Evolutionary conservation across 768 basidiomycete genomes (phyloP).

Genomic region (Crassisporium funariophilum): DNA sequence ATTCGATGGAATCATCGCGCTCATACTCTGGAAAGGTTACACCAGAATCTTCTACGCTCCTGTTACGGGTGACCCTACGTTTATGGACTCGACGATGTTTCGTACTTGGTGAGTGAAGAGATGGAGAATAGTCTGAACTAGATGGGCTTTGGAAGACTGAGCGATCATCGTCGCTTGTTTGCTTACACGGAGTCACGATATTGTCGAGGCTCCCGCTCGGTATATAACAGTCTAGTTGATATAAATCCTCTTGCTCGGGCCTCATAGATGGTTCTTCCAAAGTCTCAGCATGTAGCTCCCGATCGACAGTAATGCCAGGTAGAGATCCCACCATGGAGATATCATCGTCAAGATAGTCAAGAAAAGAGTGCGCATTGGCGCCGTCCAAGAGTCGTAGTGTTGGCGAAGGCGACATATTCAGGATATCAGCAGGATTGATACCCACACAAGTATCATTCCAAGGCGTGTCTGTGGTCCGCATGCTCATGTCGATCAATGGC

Average conservation of each 20-base stretch:
- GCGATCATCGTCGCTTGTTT: constrained; percentile 31
- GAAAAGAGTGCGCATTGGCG: constrained; percentile 3
- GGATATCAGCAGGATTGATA: constrained; percentile 35
- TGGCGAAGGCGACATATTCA: constrained; percentile 18
- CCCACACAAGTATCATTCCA: constrained; percentile 21
- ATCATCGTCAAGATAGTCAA: constrained; percentile 5
- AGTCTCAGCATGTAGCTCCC: too few relatives aligned
- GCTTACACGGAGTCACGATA: too few relatives aligned
- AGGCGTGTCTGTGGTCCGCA: constrained; percentile 15
- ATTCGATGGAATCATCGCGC: constrained; percentile 8
- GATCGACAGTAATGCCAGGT: too few relatives aligned
- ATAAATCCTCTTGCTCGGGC: too few relatives aligned
- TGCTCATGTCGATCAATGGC: constrained; percentile 18
- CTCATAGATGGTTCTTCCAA: too few relatives aligned
- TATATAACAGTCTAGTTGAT: too few relatives aligned
- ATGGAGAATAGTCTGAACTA: constrained; percentile 32
- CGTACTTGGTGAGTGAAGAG: constrained; percentile 11
- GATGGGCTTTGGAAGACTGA: constrained; percentile 28
- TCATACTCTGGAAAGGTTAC: constrained; percentile 14
- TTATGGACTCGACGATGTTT: constrained; percentile 23
- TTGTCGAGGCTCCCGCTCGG: too few relatives aligned
- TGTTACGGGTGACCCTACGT: constrained; percentile 19
- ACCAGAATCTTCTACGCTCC: constrained; percentile 9
- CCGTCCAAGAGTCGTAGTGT: neutral
- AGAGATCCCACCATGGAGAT: too few relatives aligned